phyloP scores from a whole-genome alignment of 164 flowering plant species.

The Santalum album region DNA sequence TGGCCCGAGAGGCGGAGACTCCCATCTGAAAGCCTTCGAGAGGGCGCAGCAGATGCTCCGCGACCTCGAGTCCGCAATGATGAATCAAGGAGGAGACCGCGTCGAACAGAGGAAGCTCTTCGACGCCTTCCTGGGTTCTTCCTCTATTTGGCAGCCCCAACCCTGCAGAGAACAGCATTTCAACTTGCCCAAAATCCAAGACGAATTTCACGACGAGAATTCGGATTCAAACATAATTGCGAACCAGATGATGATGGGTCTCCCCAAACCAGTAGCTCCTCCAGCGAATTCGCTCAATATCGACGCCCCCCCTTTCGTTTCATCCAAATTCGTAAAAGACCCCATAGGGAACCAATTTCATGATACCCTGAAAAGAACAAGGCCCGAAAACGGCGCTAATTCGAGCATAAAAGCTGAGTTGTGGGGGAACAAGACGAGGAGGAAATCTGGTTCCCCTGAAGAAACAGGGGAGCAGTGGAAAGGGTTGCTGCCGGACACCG shows the following conservation, averaged over 20 bases:
- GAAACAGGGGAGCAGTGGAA: slow-evolving; percentile 25
- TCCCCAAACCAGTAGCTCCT: slow-evolving; percentile 12
- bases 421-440: slow-evolving; percentile 35
- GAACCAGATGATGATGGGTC: slow-evolving; percentile 5
- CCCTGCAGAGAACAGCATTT: slow-evolving; percentile 60
- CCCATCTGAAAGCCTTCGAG: slow-evolving; percentile 95
- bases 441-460: slow-evolving; percentile 32
- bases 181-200: slow-evolving; percentile 15
- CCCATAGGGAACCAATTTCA: slow-evolving; percentile 17
- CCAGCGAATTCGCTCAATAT: slow-evolving; percentile 42
- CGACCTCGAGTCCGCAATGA: slow-evolving; percentile 76
- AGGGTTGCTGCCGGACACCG: slow-evolving; percentile 51
- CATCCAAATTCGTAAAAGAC: slow-evolving; percentile 24
- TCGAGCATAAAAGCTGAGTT: slow-evolving; percentile 1
- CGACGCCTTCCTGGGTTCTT: slow-evolving; percentile 71
- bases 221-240: slow-evolving; percentile 19
- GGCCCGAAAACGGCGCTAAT: slow-evolving; percentile 41
- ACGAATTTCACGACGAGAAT: slow-evolving; percentile 62
- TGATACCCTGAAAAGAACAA: slow-evolving; percentile 67
- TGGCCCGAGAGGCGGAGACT: slow-evolving; percentile 88
- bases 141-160: slow-evolving; percentile 95
- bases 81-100: slow-evolving; percentile 52
- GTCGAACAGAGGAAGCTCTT: slow-evolving; percentile 70
- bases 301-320: slow-evolving; percentile 69
- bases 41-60: slow-evolving; percentile 95